phyloP scores from a whole-genome alignment of 345 rosid species.

The Conringia planisiliqua region DNA sequence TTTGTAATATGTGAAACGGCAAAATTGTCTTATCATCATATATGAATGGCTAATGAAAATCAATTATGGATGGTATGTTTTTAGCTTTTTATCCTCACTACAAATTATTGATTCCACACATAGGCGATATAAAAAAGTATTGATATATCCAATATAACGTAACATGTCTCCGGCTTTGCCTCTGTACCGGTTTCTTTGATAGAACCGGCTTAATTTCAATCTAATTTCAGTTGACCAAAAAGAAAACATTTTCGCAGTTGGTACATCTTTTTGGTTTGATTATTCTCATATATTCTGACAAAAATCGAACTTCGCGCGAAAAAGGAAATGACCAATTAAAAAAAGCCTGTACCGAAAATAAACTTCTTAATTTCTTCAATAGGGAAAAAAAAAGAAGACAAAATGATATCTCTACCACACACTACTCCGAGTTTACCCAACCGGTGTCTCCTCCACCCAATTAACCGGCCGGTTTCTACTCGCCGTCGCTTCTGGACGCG shows the following conservation, averaged over 20 bases:
- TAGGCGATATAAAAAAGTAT: too few relatives aligned
- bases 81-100: too few relatives aligned
- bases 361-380: neutral
- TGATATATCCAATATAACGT: too few relatives aligned
- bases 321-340: neutral
- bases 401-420: slow-evolving; percentile 49
- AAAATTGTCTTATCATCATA: neutral
- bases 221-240: too few relatives aligned
- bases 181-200: too few relatives aligned
- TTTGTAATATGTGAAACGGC: too few relatives aligned
- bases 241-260: too few relatives aligned
- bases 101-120: too few relatives aligned
- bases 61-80: too few relatives aligned
- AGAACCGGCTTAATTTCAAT: too few relatives aligned
- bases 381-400: neutral
- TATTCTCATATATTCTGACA: neutral
- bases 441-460: slow-evolving; percentile 23
- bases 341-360: neutral
- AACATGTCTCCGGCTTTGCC: too few relatives aligned
- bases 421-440: slow-evolving; percentile 29
- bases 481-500: slow-evolving; percentile 27
- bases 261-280: neutral
- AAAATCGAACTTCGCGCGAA: slow-evolving; percentile 11
- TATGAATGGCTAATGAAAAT: neutral
- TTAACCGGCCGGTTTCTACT: neutral